Conservation (phyloP, 2,329 filamentous ascomycete species). For the Alternaria novae-zelandiae region DNA sequence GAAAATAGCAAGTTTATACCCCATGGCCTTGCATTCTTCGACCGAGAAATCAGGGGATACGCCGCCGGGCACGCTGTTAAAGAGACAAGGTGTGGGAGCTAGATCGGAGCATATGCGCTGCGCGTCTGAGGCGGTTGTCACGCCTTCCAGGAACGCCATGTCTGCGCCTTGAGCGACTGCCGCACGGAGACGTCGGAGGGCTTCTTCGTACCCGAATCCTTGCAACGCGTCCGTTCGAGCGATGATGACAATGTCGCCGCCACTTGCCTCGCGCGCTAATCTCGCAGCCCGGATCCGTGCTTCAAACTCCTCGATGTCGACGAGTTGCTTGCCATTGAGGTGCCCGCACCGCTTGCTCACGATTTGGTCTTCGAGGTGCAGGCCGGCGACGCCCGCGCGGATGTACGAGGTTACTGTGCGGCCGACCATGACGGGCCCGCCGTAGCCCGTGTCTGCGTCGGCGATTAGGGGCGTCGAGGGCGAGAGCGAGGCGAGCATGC, state of each 20-base stretch:
- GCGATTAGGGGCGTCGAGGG: conserved; percentile 65
- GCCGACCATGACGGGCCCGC: conserved; percentile 52
- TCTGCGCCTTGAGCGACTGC: conserved; percentile 65
- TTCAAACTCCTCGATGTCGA: conserved; percentile 58
- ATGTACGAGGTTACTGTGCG: conserved; percentile 62
- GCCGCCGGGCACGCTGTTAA: conserved; percentile 66
- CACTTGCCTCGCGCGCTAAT: conserved; percentile 56
- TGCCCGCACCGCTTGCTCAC: conserved; percentile 71
- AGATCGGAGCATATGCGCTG: conserved; percentile 55
- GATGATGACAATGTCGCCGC: conserved; percentile 68
- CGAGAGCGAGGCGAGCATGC: conserved; percentile 68
- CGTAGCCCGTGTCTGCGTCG: conserved; percentile 67
- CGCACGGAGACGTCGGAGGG: conserved; percentile 57
- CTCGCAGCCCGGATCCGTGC: conserved; percentile 64
- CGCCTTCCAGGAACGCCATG: conserved; percentile 66
- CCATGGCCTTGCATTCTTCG: conserved; percentile 61
- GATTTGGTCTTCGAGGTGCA: conserved; percentile 70
- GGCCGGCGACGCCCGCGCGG: conserved; percentile 62
- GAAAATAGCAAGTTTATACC: conserved; percentile 66
- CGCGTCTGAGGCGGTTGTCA: conserved; percentile 60
- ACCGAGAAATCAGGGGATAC: conserved; percentile 61
- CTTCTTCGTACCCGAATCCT: conserved; percentile 63
- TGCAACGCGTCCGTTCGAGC: conserved; percentile 69
- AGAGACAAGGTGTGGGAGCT: conserved; percentile 58
- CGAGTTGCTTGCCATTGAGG: conserved; percentile 66